Conservation (phyloP, 768 basidiomycete genomes). For the Lactarius sp. region DNA sequence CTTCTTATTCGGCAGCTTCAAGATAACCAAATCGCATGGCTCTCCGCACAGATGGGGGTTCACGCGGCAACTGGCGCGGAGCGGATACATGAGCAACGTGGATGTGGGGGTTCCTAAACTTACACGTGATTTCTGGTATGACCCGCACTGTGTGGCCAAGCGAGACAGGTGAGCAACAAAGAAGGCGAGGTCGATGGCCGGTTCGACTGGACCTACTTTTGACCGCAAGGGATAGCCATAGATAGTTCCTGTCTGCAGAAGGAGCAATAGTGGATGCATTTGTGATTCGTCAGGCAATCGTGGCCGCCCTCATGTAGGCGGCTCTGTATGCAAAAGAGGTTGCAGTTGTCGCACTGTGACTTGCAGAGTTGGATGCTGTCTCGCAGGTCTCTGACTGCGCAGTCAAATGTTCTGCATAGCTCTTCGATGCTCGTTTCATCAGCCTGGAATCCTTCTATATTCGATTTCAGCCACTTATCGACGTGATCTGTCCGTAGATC, state of each 20-base stretch:
- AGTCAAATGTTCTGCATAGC: constrained; percentile 44
- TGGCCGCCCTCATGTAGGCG: constrained; percentile 45
- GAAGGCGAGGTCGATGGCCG: too few species aligned
- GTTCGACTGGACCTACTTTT: too few species aligned
- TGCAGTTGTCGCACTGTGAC: constrained; percentile 43
- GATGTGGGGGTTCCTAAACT: too few species aligned
- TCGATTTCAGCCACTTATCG: constrained; percentile 38
- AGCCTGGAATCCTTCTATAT: constrained; percentile 43
- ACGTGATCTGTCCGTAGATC: constrained; percentile 34
- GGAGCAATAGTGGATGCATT: constrained; percentile 34
- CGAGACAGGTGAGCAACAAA: background rate
- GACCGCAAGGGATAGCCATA: too few species aligned
- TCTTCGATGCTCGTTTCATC: constrained; percentile 43
- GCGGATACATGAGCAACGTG: too few species aligned
- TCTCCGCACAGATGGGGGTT: background rate
- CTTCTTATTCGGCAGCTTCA: background rate
- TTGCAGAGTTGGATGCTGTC: constrained; percentile 47
- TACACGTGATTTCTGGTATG: too few species aligned
- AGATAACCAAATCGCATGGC: background rate
- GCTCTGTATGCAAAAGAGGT: constrained; percentile 44
- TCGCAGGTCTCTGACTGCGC: constrained; percentile 41
- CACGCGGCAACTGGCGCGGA: background rate
- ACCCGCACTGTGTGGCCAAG: background rate
- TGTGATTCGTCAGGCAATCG: constrained; percentile 48
- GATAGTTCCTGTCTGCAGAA: constrained; percentile 29